Conservation (phyloP, 148 eudicot species). For the Chenopodium formosanum region DNA sequence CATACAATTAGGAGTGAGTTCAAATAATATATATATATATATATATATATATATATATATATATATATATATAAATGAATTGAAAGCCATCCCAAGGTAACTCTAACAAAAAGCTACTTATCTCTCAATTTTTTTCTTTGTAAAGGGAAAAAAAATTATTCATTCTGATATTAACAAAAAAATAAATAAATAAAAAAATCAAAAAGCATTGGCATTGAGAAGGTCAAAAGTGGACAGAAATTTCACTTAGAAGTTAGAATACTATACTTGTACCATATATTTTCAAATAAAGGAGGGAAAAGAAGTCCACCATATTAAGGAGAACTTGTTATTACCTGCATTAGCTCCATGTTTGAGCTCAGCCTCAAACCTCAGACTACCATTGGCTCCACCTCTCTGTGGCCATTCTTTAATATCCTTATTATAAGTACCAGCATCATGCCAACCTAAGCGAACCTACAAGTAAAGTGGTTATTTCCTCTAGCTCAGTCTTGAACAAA, state of each 20-base stretch:
- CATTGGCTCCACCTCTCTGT: conserved; percentile 94
- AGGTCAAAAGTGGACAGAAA: not conserved
- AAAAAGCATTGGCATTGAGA: not conserved
- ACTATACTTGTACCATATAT: not conserved
- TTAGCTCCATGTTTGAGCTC: conserved; percentile 97
- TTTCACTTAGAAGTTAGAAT: not conserved
- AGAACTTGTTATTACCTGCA: conserved; percentile 52
- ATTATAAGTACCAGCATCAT: conserved; percentile 93
- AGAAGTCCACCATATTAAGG: not conserved
- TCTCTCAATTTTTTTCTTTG: not conserved
- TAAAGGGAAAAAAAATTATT: not conserved
- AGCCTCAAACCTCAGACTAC: conserved; percentile 82
- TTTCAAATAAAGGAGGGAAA: not conserved
- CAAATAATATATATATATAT: too few species aligned
- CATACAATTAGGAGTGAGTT: not conserved
- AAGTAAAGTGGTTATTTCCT: not conserved
- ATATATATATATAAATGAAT: too few species aligned
- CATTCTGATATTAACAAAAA: not conserved
- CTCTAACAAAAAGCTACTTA: not conserved
- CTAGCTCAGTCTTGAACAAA: not conserved
- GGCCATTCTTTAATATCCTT: conserved; percentile 96
- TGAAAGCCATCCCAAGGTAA: not conserved
- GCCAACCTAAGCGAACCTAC: conserved; percentile 98
- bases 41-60: too few species aligned
- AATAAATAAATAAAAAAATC: too few species aligned